Base-by-base conservation (phyloP, 345 rosid species). In the Lepidium didymum region DNA sequence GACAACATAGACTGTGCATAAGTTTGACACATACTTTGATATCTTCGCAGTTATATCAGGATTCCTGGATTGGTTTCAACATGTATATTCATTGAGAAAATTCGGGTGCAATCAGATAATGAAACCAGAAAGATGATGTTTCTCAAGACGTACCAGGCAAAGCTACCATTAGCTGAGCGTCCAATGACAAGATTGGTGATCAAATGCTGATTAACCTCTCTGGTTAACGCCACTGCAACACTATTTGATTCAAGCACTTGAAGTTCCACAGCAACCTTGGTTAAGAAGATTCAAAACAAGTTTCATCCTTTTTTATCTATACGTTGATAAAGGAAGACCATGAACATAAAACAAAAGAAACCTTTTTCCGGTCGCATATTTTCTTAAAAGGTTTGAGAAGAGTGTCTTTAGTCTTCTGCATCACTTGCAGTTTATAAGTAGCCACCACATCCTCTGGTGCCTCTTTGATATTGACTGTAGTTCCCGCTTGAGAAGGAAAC, bases 151-250 rank as follows among this genome's bases (percentile, higher is more conserved):
- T 58, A 73, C 77, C 33, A 10, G 4, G 80, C 27, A 64, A 86
- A 88, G 41, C 79, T 72, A 73, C 79, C 65, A 31, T 60, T 51
- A 70, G 96, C 70, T 55, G 91, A 72, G 59, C 86, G 86, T 70
- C 98, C 98, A 37, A 92, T 80, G 64, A 92, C 87, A 59, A 92
- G 98, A 74, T 74, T 92, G 40, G 25, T 77, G 64, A 92, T 82
- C 18, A 12, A 58, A 64, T 67, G 55, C 72, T 68, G 73, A 14
- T 76, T 56, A 60, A 92, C 79, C 79, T 81, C 96, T 72, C 76
- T 83, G 1, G 87, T 89, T 53, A 90, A 56, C 4, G 93, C 88
- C 12, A 74, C 63, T 12, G 87, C 88, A 43, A 87, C 86, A 47
- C 83, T 85, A 71, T 84, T 82, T 3, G 93, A 87, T 79, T 90